Evolutionary conservation across 768 basidiomycete species (phyloP).

Genomic region (Panaeolus cyanescens): DNA sequence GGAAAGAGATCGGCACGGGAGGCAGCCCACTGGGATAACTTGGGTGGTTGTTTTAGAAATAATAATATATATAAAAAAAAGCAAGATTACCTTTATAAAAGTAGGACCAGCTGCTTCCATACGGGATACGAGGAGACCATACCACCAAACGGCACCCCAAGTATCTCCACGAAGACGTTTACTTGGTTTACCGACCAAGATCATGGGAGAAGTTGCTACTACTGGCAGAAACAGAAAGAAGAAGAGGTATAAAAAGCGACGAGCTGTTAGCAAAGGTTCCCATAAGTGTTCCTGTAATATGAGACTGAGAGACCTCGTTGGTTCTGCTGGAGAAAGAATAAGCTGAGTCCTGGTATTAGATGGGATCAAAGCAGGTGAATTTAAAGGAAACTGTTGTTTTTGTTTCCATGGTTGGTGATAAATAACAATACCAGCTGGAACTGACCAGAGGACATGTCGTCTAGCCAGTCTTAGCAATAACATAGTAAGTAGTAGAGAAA

Average conservation of each 20-base stretch:
- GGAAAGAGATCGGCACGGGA: constrained; percentile 95
- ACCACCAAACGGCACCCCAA: constrained; percentile 99
- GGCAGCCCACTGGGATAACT: constrained; percentile 99
- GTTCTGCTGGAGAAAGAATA: constrained; percentile 74
- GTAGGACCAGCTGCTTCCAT: constrained; percentile 98
- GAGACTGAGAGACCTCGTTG: constrained; percentile 47
- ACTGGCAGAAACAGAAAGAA: constrained; percentile 81
- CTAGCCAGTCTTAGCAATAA: background rate
- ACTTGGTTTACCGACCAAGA: constrained; percentile 65
- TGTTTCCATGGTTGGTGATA: background rate
- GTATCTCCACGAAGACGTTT: constrained; percentile 66
- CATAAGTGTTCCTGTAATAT: constrained; percentile 63
- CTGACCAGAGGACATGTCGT: background rate
- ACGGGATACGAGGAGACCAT: constrained; percentile 78
- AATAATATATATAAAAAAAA: constrained; percentile 6
- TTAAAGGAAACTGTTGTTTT: background rate
- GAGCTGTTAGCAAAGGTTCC: constrained; percentile 84
- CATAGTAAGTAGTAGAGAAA: background rate
- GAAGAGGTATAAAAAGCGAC: constrained; percentile 82
- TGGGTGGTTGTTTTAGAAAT: constrained; percentile 10
- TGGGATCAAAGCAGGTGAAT: constrained; percentile 45
- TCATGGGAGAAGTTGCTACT: constrained; percentile 80
- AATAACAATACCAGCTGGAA: background rate
- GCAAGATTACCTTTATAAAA: constrained; percentile 79
- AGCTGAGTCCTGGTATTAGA: constrained; percentile 30